Conservation (phyloP, 169 alveolate genomes). For the Cyclospora cayetanensis region DNA sequence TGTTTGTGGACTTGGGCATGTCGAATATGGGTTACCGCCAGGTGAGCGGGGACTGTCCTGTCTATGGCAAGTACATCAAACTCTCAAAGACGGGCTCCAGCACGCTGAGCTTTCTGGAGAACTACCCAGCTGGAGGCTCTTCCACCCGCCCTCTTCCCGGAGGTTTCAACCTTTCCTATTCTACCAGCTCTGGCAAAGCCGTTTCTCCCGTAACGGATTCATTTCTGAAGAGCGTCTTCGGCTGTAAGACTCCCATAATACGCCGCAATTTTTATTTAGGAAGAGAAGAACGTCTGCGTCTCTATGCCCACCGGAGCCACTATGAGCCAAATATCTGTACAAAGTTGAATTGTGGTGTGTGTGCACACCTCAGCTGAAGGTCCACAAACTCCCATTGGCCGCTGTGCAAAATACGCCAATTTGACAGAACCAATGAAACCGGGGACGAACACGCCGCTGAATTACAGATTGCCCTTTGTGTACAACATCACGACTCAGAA, state of each 20-base stretch:
- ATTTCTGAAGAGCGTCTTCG: background rate
- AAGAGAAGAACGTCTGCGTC: too few species aligned
- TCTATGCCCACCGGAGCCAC: too few species aligned
- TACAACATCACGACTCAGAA: background rate
- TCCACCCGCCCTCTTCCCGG: conserved; percentile 46
- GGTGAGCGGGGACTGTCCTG: conserved; percentile 53
- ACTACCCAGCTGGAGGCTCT: background rate
- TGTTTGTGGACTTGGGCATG: conserved; percentile 54
- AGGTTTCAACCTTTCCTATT: conserved; percentile 37
- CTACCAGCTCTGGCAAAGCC: background rate
- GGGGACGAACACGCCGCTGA: background rate
- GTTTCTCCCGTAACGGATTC: conserved; percentile 59
- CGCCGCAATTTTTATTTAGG: too few species aligned
- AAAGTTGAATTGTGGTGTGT: background rate
- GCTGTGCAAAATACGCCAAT: background rate
- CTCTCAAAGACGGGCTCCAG: background rate
- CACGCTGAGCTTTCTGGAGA: conserved; percentile 4
- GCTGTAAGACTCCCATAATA: too few species aligned
- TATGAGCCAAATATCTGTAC: too few species aligned
- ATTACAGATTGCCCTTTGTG: background rate
- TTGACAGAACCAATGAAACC: background rate
- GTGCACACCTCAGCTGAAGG: background rate
- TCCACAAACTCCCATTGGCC: background rate
- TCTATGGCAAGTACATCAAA: conserved; percentile 17
- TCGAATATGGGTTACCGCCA: conserved; percentile 25